These are phyloP conservation scores for Trichomonas vaginalis DNA, from an alignment of 208 protist genomes.

Conservation along the genomic window DNA sequence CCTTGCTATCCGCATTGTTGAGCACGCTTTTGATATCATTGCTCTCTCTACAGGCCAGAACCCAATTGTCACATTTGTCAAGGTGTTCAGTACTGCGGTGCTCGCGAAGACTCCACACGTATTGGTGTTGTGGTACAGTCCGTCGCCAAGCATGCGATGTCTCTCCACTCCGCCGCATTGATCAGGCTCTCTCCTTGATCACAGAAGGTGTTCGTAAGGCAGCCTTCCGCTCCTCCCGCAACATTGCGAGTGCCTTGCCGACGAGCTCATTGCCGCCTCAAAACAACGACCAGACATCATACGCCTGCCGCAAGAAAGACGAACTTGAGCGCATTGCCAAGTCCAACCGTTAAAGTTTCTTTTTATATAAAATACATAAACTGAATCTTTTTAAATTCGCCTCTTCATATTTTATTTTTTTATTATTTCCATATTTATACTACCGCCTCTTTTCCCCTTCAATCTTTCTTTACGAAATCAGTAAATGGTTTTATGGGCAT, in stretches of 20 bases:
- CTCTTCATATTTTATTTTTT: no score
- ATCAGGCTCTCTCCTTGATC: slow-evolving; percentile 55
- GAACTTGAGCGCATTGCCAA: slow-evolving; percentile 98
- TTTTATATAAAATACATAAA: not conserved
- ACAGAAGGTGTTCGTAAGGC: slow-evolving; percentile 82
- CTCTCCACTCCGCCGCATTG: slow-evolving; percentile 96
- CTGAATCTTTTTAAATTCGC: no score
- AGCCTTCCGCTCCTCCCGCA: slow-evolving; percentile 98
- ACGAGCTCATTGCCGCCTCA: slow-evolving; percentile 91
- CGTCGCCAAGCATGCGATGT: slow-evolving; percentile 98
- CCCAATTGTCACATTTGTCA: slow-evolving; percentile 73
- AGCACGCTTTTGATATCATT: slow-evolving; percentile 96
- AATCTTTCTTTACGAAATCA: no score
- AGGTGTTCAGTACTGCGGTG: slow-evolving; percentile 89
- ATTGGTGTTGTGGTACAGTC: slow-evolving; percentile 95
- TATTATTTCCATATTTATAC: no score
- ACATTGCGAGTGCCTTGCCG: slow-evolving; percentile 98
- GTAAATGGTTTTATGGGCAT: no score
- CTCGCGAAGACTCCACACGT: slow-evolving; percentile 98
- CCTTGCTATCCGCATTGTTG: slow-evolving; percentile 88
- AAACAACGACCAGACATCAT: slow-evolving; percentile 79
- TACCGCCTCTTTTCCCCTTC: no score
- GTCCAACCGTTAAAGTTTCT: slow-evolving; percentile 86
- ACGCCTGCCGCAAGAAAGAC: slow-evolving; percentile 99
- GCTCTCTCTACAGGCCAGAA: slow-evolving; percentile 93